A percentile compares a stretch with the other conserved stretches of the same genome.
Conservation (phyloP, 768 basidiomycete genomes). For the Suillus hirtellus region DNA sequence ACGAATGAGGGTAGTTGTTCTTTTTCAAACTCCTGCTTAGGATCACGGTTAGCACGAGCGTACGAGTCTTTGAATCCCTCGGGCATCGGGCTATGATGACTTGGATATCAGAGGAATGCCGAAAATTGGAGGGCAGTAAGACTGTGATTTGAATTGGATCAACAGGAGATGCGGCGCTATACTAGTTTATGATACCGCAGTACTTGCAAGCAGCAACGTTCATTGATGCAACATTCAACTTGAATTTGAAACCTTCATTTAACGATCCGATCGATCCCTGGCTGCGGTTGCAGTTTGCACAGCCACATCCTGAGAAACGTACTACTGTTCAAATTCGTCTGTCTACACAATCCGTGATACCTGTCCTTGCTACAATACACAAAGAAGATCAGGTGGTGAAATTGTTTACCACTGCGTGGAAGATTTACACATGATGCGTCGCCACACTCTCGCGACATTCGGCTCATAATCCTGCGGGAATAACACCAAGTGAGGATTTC, state of each 20-base stretch:
- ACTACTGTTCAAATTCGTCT: too few relatives aligned
- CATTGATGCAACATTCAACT: neutral
- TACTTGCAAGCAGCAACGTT: neutral
- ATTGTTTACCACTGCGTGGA: neutral
- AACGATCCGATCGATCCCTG: too few relatives aligned
- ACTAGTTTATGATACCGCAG: neutral
- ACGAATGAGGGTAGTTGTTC: neutral
- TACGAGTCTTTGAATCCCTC: neutral
- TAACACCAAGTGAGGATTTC: neutral
- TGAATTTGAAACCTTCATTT: neutral
- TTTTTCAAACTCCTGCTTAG: neutral
- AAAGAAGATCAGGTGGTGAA: neutral
- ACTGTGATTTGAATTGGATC: neutral
- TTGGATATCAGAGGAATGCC: neutral
- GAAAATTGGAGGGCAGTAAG: neutral
- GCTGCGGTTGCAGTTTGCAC: neutral
- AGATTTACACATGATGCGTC: neutral
- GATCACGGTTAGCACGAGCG: neutral
- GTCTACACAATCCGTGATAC: neutral
- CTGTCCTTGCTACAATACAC: neutral
- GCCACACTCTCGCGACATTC: neutral
- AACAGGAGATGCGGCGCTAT: neutral
- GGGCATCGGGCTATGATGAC: neutral
- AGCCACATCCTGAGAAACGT: neutral
- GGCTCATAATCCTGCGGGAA: constrained; percentile 1